Base-by-base conservation (phyloP, 148 eudicot genomes). In the Rhododendron henanense region DNA sequence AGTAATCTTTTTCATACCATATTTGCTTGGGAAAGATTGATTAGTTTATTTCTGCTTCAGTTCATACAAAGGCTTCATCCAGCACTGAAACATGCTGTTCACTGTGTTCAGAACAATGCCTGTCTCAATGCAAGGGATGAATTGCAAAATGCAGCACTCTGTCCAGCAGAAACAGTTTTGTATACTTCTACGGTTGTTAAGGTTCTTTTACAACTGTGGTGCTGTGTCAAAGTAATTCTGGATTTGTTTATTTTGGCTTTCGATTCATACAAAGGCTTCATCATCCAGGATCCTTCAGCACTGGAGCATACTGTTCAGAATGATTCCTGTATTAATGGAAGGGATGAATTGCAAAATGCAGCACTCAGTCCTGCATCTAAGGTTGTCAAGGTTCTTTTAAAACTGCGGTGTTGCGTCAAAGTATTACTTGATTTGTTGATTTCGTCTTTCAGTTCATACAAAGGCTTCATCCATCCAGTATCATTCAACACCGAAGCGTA, bases 171-270 rank as follows among this genome's bases (percentile, higher is more conserved):
- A 85, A 59, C 44, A 85, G 45, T 59, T 31, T 15, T 59, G 28
- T 44, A 15, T 44, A 45, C 71, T 85, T 85, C 86, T 59, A 85
- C 61, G 82, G 86, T 85, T 78, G 18, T 57, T 61, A 16, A 76
- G 4, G n/a, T n/a, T 23, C 13, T 23, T 13, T 51, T 6, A 10
- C 14, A 67, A 83, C 85, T 67, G 39, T 37, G 44, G n/a, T 37
- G 6, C 11, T 69, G 37, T 15, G 19, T 73, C 45, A 69, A 18
- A 11, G 5, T 83, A 18, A 50, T 71, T 3, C 61, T 55, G 61
- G 19, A 15, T 55, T 55, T 55, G 5, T 55, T 33, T 78, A 9
- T 75, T 85, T 73, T 73, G n/a, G 86, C 75, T 77, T 78, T 55
- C 2, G 16, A 14, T 37, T 57, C 33, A 59, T 57, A 16, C 74